Evolutionary conservation across 805 yeast genomes (phyloP).

Genomic region (Clavispora carvajalis): DNA sequence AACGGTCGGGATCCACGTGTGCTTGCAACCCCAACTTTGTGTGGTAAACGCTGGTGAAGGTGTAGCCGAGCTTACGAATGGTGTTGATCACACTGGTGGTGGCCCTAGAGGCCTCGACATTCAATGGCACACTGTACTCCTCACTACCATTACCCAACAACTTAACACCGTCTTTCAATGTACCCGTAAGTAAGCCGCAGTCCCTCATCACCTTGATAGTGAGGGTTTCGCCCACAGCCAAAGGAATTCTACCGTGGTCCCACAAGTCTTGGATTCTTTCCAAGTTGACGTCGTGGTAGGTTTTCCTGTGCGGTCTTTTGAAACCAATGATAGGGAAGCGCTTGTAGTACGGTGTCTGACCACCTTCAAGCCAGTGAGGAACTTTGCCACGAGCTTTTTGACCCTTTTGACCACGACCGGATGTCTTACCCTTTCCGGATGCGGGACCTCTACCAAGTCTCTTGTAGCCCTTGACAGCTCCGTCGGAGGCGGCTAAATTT

Average conservation of each 20-base stretch:
- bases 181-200: conserved; percentile 66
- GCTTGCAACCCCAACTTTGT: conserved; percentile 61
- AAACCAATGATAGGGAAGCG: conserved; percentile 87
- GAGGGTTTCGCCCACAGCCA: conserved; percentile 57
- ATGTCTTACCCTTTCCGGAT: conserved; percentile 86
- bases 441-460: conserved; percentile 97
- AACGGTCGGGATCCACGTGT: conserved; percentile 70
- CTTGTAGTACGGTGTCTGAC: conserved; percentile 89
- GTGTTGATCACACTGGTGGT: conserved; percentile 66
- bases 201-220: conserved; percentile 75
- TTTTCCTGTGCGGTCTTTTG: conserved; percentile 54
- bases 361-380: conserved; percentile 96
- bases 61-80: conserved; percentile 70
- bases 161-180: conserved; percentile 74
- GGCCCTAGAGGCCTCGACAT: conserved; percentile 80
- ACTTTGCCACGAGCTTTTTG: conserved; percentile 93
- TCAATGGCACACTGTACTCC: conserved; percentile 52
- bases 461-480: conserved; percentile 56
- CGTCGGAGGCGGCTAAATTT: conserved; percentile 51
- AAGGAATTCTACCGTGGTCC: conserved; percentile 56
- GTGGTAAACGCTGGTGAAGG: conserved; percentile 67
- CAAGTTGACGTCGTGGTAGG: conserved; percentile 57
- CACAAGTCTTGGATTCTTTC: conserved; percentile 67
- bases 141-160: conserved; percentile 61
- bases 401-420: conserved; percentile 98